A percentile compares a stretch with the other conserved stretches of the same genome.
These are phyloP conservation scores for Malassezia caprae DNA, from an alignment of 1,284 basidiomycete species.

Conservation along the genomic window DNA sequence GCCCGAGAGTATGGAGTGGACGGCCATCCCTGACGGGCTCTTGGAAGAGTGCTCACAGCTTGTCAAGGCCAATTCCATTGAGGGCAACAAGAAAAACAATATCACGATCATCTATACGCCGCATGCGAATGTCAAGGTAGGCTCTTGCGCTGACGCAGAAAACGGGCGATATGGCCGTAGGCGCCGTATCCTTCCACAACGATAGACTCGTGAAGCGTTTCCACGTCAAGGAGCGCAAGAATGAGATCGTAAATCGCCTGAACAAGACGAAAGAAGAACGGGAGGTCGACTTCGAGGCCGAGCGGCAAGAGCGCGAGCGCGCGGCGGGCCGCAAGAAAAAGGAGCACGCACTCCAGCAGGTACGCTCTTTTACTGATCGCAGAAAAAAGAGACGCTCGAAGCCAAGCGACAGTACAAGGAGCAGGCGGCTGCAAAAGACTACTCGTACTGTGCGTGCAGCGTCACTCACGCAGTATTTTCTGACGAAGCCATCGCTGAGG, in stretches of 20 bases:
- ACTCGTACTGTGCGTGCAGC: conserved; percentile 49
- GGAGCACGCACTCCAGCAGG: conserved; percentile 28
- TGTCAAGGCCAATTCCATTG: conserved; percentile 94
- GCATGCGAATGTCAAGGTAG: conserved; percentile 34
- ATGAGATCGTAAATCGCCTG: conserved; percentile 78
- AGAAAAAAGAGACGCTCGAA: conserved; percentile 27
- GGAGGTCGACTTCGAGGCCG: conserved; percentile 77
- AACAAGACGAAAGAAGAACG: conserved; percentile 74
- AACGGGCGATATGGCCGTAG: conserved; percentile 57
- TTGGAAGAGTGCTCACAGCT: conserved; percentile 81
- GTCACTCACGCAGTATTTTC: conserved; percentile 27
- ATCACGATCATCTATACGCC: conserved; percentile 90
- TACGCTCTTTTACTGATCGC: neutral
- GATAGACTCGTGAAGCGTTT: conserved; percentile 63
- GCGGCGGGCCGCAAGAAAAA: conserved; percentile 30
- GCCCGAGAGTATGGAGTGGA: conserved; percentile 68
- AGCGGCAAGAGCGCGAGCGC: conserved; percentile 58
- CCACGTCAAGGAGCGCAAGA: conserved; percentile 70
- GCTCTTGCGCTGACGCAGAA: conserved; percentile 17
- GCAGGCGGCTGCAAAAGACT: conserved; percentile 48
- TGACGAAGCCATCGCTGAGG: conserved; percentile 36
- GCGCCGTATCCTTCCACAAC: conserved; percentile 84
- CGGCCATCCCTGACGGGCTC: conserved; percentile 67
- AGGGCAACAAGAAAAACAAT: conserved; percentile 93
- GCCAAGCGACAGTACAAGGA: conserved; percentile 51